Base-by-base conservation (phyloP, 768 basidiomycete species). In the Filobasidium floriforme region DNA sequence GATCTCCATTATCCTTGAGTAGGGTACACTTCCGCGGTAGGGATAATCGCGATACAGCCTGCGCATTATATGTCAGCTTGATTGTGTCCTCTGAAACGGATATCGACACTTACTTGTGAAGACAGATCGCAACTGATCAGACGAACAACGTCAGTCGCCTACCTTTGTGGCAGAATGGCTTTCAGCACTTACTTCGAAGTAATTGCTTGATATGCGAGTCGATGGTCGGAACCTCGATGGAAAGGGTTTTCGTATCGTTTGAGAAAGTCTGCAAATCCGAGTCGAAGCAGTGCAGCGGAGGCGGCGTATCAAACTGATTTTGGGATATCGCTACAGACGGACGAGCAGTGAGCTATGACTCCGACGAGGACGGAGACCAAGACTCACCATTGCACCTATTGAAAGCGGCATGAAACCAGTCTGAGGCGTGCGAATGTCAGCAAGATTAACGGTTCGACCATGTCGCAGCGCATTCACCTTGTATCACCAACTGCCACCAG, bases 341-440 rank as follows among this genome's bases (percentile, higher is more conserved):
- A 54, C 40, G 44, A 5, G 15, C 5, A 10, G 15, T 26, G 37
- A 19, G 40, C 11, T 32, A 63, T 41, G 18, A 22, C 5, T 19
- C 12, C 46, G 12, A 24, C 46, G 6, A 51, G 12, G 46, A 3
- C 24, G 18, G 6, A 6, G 18, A 24, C 12, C 46, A 5, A 18
- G 46, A 12, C 54, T 57, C 26, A 70, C 69, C 52, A 26, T 62
- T 67, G 44, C 55, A 65, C 14, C 63, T 59, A 63, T 71, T 71
- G 66, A 71, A 71, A 24, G 68, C 68, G 1, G 69, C 54, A 44
- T 71, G 71, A 41, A 71, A 71, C 60, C 69, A 67, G 37, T 71
- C 71, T 64, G 41, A 26, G 32, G n/a, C n/a, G 7, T 32, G 51
- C 14, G 22, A 37, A 9, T 9, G 32, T n/a, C 19, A 7, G 44